Conservation (phyloP, 1,139 yeast species). For the Zygoascus sp. region DNA sequence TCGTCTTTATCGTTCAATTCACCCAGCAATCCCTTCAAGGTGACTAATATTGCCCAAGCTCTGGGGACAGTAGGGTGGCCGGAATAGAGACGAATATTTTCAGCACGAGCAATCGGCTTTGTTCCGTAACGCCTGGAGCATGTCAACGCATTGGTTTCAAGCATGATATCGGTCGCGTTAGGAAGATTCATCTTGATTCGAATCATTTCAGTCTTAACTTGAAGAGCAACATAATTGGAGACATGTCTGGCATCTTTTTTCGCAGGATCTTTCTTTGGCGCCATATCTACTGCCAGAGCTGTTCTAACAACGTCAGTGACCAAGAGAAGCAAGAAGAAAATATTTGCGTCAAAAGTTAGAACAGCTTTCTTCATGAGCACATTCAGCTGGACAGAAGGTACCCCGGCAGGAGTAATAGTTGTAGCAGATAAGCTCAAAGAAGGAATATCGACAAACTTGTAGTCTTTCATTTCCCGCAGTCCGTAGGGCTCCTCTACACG, state of each 20-base stretch:
- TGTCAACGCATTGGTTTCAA: conserved; percentile 45
- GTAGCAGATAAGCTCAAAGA: conserved; percentile 22
- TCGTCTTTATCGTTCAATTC: conserved; percentile 18
- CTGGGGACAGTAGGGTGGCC: conserved; percentile 50
- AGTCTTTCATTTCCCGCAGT: conserved; percentile 19
- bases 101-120: conserved; percentile 35
- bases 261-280: not conserved
- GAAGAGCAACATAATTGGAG: conserved; percentile 34
- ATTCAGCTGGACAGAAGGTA: conserved; percentile 21
- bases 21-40: conserved; percentile 28
- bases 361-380: conserved; percentile 28
- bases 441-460: conserved; percentile 29
- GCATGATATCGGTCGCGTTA: conserved; percentile 46
- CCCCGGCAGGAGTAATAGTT: conserved; percentile 17
- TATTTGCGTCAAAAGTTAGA: conserved; percentile 30
- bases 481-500: conserved; percentile 29
- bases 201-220: conserved; percentile 38
- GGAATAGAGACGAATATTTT: conserved; percentile 47
- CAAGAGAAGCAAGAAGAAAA: conserved; percentile 26
- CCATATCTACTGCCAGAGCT: conserved; percentile 18
- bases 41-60: conserved; percentile 40
- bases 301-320: conserved; percentile 18
- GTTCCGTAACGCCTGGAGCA: conserved; percentile 33
- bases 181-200: conserved; percentile 50
- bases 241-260: not conserved